Percentiles rank a stretch among this genome's conserved stretches.
Conservation (phyloP, 768 basidiomycete species). For the Phlegmacium glaucopus region DNA sequence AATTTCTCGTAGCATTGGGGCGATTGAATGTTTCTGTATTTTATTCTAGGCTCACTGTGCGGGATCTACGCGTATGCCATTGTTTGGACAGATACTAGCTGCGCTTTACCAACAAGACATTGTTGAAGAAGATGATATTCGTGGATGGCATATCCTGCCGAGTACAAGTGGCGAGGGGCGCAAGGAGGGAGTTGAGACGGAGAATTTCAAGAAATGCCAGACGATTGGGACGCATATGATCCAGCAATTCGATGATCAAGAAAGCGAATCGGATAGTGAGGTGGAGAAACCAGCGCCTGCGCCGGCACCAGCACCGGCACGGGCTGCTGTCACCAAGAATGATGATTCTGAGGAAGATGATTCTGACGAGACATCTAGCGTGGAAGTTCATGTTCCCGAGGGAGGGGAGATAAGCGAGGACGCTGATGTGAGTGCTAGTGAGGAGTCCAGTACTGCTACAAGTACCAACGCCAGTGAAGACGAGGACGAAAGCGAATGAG, state of each 20-base stretch:
- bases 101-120: conserved; percentile 91
- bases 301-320: conserved; percentile 6
- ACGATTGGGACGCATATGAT: conserved; percentile 70
- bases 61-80: conserved; percentile 52
- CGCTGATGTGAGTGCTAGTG: conserved; percentile 16
- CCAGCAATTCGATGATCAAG: conserved; percentile 77
- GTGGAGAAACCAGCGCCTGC: conserved; percentile 13
- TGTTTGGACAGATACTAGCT: conserved; percentile 85
- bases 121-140: conserved; percentile 85
- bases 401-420: neutral
- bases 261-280: conserved; percentile 37
- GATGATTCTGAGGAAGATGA: neutral
- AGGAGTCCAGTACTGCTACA: conserved; percentile 11
- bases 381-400: neutral
- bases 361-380: neutral
- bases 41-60: conserved; percentile 59
- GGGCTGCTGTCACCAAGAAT: conserved; percentile 6
- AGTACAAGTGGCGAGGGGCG: conserved; percentile 50
- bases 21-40: neutral
- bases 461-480: conserved; percentile 21
- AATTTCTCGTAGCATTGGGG: neutral
- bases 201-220: conserved; percentile 69
- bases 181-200: conserved; percentile 36
- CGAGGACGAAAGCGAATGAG: conserved; percentile 7
- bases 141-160: conserved; percentile 74